A percentile compares a stretch with the other conserved stretches of the same genome.
These are phyloP conservation scores for Populus hybrid DNA, from an alignment of 441 rosid genomes.

Conservation along the genomic window DNA sequence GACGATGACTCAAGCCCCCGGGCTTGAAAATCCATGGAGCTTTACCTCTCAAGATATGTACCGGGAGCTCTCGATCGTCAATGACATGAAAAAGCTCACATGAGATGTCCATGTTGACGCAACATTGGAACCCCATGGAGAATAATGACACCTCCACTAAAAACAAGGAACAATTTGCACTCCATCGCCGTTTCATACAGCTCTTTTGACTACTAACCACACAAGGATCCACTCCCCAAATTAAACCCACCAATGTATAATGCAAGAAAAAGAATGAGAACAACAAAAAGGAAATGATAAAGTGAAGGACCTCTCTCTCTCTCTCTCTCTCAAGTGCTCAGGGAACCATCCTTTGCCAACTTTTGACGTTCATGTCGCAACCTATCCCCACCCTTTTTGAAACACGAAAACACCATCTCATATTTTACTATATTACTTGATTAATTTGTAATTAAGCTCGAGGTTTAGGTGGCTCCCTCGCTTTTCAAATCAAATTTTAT, in stretches of 20 bases:
- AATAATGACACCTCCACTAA: constrained; percentile 23
- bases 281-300: constrained; percentile 5
- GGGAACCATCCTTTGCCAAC: constrained; percentile 22
- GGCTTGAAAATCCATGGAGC: neutral
- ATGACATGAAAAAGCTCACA: constrained; percentile 17
- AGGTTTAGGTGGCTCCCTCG: neutral
- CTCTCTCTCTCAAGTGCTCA: constrained; percentile 17
- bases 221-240: neutral
- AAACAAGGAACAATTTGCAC: constrained; percentile 29
- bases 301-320: neutral
- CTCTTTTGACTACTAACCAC: neutral
- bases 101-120: constrained; percentile 29
- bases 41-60: neutral
- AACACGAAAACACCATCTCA: constrained; percentile 12
- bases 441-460: constrained; percentile 7
- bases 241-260: neutral
- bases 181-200: neutral
- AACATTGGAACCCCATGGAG: constrained; percentile 13
- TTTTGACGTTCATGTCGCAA: constrained; percentile 24
- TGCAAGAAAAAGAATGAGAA: constrained; percentile 11
- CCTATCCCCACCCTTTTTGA: constrained; percentile 19
- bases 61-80: neutral
- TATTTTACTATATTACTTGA: neutral
- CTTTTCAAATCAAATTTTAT: neutral
- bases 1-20: constrained; percentile 1